Evolutionary conservation across 1,139 yeast genomes (phyloP).

Genomic region (Geotrichum phurueaensis): DNA sequence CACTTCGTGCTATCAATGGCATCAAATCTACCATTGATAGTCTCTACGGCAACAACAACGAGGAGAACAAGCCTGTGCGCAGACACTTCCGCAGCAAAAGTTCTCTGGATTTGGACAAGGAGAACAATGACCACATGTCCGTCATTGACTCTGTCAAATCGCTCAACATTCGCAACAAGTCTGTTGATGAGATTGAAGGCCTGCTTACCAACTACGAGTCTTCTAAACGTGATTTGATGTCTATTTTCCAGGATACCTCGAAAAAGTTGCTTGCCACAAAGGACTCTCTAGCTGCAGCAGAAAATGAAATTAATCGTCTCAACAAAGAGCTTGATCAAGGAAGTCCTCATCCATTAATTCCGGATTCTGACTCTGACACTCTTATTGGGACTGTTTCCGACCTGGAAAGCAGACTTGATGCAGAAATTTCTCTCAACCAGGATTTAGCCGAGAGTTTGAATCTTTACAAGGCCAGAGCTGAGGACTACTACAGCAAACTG

Average conservation of each 20-base stretch:
- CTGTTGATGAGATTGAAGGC: conserved; percentile 27
- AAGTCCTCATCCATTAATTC: conserved; percentile 11
- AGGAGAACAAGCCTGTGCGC: background rate
- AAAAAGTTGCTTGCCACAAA: conserved; percentile 47
- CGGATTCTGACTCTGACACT: conserved; percentile 22
- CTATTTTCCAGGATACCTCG: conserved; percentile 52
- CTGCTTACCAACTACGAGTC: conserved; percentile 24
- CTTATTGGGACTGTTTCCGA: conserved; percentile 18
- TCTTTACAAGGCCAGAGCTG: conserved; percentile 66
- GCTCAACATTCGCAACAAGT: conserved; percentile 22
- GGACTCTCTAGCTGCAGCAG: conserved; percentile 41
- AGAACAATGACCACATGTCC: conserved; percentile 6
- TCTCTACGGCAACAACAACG: conserved; percentile 9
- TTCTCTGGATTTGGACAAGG: conserved; percentile 7
- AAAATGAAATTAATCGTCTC: conserved; percentile 48
- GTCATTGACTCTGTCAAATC: conserved; percentile 19
- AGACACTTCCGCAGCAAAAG: background rate
- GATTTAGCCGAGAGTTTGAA: conserved; percentile 53
- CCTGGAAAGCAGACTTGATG: conserved; percentile 47
- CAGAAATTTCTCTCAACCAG: conserved; percentile 43
- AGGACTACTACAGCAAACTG: conserved; percentile 65
- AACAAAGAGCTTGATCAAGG: conserved; percentile 42
- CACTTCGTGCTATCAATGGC: conserved; percentile 17
- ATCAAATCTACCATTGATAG: conserved; percentile 18
- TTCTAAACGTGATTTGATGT: conserved; percentile 44